Evolutionary conservation across 163 green algal genomes (phyloP).

Genomic region (Prototheca wickerhamii): DNA sequence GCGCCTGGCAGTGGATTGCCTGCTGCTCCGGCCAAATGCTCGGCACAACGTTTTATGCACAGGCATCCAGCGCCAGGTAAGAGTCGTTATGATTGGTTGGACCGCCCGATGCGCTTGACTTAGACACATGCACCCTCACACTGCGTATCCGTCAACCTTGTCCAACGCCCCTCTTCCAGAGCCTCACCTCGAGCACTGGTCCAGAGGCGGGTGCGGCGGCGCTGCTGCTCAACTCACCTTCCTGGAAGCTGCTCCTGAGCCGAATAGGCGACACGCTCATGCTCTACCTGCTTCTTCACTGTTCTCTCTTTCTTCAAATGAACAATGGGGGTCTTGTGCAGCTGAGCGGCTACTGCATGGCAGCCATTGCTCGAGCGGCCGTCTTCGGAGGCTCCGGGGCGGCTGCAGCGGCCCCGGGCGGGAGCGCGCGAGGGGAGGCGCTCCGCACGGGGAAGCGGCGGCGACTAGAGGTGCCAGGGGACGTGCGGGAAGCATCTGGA

Average conservation of each 20-base stretch:
- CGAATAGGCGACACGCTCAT: conserved; percentile 62
- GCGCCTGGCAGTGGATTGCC: neutral
- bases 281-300: conserved; percentile 62
- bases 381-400: neutral
- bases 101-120: too few species aligned
- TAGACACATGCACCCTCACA: neutral
- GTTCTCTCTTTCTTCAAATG: conserved; percentile 49
- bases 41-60: neutral
- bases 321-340: conserved; percentile 57
- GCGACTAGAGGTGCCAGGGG: too few species aligned
- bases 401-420: neutral
- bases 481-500: too few species aligned
- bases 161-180: too few species aligned
- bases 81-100: too few species aligned
- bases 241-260: conserved; percentile 41
- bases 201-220: neutral
- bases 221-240: neutral
- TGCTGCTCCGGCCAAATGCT: neutral
- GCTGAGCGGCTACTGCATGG: conserved; percentile 27
- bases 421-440: too few species aligned
- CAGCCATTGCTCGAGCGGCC: neutral
- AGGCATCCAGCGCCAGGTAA: neutral
- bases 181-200: too few species aligned
- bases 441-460: too few species aligned
- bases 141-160: neutral